Percentiles rank a stretch among this genome's conserved stretches.
These are phyloP conservation scores for Cardamine occulta DNA, from an alignment of 345 rosid species.

Conservation along the genomic window DNA sequence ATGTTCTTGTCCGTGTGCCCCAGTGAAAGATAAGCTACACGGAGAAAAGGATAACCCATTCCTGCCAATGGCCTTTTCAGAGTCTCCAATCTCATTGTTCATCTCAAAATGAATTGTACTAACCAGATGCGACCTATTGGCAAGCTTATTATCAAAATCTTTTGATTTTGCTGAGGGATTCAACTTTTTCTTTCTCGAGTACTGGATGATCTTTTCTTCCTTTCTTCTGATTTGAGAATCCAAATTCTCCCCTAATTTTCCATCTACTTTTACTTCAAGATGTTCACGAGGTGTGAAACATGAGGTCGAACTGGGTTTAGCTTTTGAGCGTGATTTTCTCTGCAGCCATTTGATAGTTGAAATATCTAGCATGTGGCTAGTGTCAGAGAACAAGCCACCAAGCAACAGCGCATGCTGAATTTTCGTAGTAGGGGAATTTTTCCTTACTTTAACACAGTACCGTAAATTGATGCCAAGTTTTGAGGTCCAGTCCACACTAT, in stretches of 20 bases:
- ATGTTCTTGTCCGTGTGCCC: constrained; percentile 19
- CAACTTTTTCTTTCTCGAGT: constrained; percentile 75
- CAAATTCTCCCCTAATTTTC: constrained; percentile 38
- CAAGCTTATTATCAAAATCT: constrained; percentile 5
- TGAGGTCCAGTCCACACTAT: constrained; percentile 87
- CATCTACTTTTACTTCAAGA: constrained; percentile 46
- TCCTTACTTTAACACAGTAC: constrained; percentile 77
- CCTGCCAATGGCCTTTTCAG: constrained; percentile 33
- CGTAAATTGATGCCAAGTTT: constrained; percentile 79
- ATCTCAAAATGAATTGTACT: constrained; percentile 30
- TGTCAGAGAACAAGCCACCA: constrained; percentile 68
- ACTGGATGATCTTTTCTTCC: constrained; percentile 67
- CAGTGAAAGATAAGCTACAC: constrained; percentile 22
- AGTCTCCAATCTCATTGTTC: constrained; percentile 33
- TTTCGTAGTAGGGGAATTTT: constrained; percentile 64
- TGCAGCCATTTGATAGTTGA: constrained; percentile 69
- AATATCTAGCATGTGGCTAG: constrained; percentile 49
- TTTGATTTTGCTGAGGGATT: constrained; percentile 41
- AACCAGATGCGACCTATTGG: constrained; percentile 15
- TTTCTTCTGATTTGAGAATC: constrained; percentile 43
- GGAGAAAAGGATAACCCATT: constrained; percentile 22
- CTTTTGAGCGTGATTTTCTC: constrained; percentile 77
- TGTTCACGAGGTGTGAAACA: constrained; percentile 44
- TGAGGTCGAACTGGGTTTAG: constrained; percentile 47
- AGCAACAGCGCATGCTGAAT: constrained; percentile 79